Evolutionary conservation across 257 asterid genomes (phyloP).

Genomic region (Ballota nigra): DNA sequence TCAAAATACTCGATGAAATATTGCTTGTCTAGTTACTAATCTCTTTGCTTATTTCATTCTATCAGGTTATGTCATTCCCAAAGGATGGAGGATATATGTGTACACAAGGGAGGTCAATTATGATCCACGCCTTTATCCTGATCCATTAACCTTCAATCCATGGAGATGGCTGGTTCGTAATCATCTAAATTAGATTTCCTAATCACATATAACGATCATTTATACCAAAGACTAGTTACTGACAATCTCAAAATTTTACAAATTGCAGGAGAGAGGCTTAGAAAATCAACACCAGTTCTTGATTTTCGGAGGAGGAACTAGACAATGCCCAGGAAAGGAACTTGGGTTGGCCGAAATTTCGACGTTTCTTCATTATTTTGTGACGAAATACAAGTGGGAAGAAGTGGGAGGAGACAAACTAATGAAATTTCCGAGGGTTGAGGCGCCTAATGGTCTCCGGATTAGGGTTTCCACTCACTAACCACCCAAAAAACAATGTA

Average conservation of each 20-base stretch:
- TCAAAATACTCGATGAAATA: background rate
- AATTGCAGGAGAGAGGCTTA: slow-evolving; percentile 60
- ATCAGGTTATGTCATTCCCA: slow-evolving; percentile 80
- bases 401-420: slow-evolving; percentile 84
- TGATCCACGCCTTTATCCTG: slow-evolving; percentile 78
- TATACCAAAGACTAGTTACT: background rate
- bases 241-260: background rate
- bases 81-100: slow-evolving; percentile 94
- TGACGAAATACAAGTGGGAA: slow-evolving; percentile 93
- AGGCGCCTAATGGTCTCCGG: slow-evolving; percentile 89
- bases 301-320: slow-evolving; percentile 93
- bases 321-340: slow-evolving; percentile 98
- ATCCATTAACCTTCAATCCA: slow-evolving; percentile 86
- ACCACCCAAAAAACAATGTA: slow-evolving; percentile 38
- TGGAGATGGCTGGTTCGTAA: slow-evolving; percentile 98
- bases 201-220: background rate
- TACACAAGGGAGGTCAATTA: slow-evolving; percentile 81
- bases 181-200: background rate
- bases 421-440: slow-evolving; percentile 90
- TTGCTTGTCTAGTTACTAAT: slow-evolving; percentile 3
- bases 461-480: slow-evolving; percentile 66
- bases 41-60: slow-evolving; percentile 5
- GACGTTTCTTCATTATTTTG: slow-evolving; percentile 91
- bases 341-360: slow-evolving; percentile 97
- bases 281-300: slow-evolving; percentile 76